These are phyloP conservation scores for Phaeosphaeriaceae sp. DNA, from an alignment of 2,329 filamentous ascomycete species.

Conservation along the genomic window DNA sequence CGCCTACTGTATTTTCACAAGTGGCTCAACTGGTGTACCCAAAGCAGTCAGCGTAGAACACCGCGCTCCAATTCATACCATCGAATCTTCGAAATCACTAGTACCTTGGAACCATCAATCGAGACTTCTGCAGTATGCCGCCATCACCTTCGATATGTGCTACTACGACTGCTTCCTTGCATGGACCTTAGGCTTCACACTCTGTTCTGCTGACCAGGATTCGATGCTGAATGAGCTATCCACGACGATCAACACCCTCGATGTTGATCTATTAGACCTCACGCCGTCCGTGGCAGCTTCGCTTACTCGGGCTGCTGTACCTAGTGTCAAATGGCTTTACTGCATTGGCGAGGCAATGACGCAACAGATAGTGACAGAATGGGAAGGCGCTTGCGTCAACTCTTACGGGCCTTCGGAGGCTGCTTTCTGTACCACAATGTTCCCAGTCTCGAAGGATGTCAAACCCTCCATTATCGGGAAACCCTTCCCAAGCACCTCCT, in stretches of 20 bases:
- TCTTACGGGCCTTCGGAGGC: conserved; percentile 55
- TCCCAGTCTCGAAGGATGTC: conserved; percentile 30
- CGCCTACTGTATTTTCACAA: conserved; percentile 55
- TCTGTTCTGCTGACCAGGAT: conserved; percentile 50
- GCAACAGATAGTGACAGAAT: conserved; percentile 46
- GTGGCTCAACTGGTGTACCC: conserved; percentile 52
- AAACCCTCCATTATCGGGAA: conserved; percentile 52
- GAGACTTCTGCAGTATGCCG: conserved; percentile 53
- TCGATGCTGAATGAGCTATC: conserved; percentile 49
- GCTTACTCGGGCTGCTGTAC: conserved; percentile 40
- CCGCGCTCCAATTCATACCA: conserved; percentile 49
- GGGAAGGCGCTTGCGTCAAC: conserved; percentile 51
- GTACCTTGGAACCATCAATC: conserved; percentile 50
- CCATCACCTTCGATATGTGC: conserved; percentile 55
- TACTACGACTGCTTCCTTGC: conserved; percentile 57
- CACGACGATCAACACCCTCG: conserved; percentile 42
- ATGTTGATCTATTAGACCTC: conserved; percentile 50
- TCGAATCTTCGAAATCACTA: conserved; percentile 46
- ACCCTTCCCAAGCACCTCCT: conserved; percentile 51
- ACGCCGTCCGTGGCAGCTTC: conserved; percentile 53
- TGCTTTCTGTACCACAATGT: conserved; percentile 55
- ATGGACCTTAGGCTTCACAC: conserved; percentile 53
- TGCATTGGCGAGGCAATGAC: conserved; percentile 55
- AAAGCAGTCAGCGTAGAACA: conserved; percentile 55
- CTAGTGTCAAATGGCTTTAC: conserved; percentile 51